A percentile compares a stretch with the other conserved stretches of the same genome.
These are phyloP conservation scores for Saccharomyces hybrid DNA, from an alignment of 1,139 yeast genomes.

Conservation along the genomic window DNA sequence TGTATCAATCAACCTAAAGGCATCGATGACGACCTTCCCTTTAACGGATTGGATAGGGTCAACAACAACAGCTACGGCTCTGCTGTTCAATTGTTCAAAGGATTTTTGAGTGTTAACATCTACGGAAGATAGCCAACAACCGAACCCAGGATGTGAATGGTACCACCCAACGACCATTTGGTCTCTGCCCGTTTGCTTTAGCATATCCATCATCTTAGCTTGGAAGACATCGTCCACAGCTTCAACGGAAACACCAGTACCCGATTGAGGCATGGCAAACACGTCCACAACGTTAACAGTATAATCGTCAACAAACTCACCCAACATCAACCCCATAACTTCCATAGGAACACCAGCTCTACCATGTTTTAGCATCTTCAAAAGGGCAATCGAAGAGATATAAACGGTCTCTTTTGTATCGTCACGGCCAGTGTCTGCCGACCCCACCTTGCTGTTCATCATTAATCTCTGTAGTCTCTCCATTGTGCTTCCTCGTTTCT, in stretches of 20 bases:
- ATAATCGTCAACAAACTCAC: constrained; percentile 95
- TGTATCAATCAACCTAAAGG: constrained; percentile 89
- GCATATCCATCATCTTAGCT: constrained; percentile 99
- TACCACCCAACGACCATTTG: constrained; percentile 99
- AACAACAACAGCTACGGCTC: constrained; percentile 96
- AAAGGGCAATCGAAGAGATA: constrained; percentile 87
- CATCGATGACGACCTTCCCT: constrained; percentile 98
- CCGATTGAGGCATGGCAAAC: constrained; percentile 98
- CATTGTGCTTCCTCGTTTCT: constrained; percentile 35
- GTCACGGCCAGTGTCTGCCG: constrained; percentile 62
- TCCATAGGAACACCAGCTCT: constrained; percentile 99
- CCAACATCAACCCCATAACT: constrained; percentile 99
- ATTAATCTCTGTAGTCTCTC: constrained; percentile 66
- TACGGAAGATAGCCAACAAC: constrained; percentile 97
- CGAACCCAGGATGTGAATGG: constrained; percentile 98
- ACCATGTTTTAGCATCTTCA: constrained; percentile 96
- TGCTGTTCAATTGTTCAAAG: constrained; percentile 86
- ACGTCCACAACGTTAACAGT: constrained; percentile 97
- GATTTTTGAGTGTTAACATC: constrained; percentile 98
- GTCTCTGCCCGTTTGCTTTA: constrained; percentile 95
- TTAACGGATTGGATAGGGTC: constrained; percentile 98
- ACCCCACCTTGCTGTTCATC: constrained; percentile 51
- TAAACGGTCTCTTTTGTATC: constrained; percentile 96
- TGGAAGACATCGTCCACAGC: constrained; percentile 99
- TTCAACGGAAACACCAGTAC: constrained; percentile 98